Base-by-base conservation (phyloP, 2,329 filamentous ascomycete species). In the Scedosporium boydii region DNA sequence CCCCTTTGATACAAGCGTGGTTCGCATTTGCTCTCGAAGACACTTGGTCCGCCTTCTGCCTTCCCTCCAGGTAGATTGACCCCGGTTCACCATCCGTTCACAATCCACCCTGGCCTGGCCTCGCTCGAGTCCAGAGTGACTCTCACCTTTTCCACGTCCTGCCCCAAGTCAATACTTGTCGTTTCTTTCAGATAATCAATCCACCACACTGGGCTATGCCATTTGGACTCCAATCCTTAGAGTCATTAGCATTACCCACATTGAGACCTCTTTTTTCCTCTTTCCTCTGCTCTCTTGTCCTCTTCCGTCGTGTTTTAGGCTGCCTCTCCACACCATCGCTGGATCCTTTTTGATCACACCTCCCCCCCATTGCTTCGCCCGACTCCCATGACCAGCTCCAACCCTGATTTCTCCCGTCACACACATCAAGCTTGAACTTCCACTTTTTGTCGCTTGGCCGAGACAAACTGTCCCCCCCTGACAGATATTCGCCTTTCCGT, bases 311-410 rank as follows among this genome's bases (percentile, higher is more conserved):
- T 18, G 23, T 2, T 23, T n/a, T 16, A 23, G 48, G 59, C 59
- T 61, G 46, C 48, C 59, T 61, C 59, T 59, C 34, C 46, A 61
- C 59, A 61, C 59, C 59, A 61, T 42, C 59, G 34, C 23, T 56
- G 5, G 18, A 44, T 51, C 48, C 46, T 41, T 9, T 51, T 56
- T 61, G 59, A 61, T 61, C 59, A 61, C 59, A 34, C 59, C 29
- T 51, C 26, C 59, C 38, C 34, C 12, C 59, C 44, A 51, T 18
- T 21, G 27, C 42, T 16, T 38, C 56, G 27, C 12, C 34, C 12
- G 16, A 26, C 56, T 58, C 56, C 16, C 56, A 41, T 41, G 27
- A 27, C 59, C 44, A 29, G 27, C 27, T 41, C 27, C 27, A 60
- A 38, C 59, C 42, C 29, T 38, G 44, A 51, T 44, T 38, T 26